Conservation (phyloP, 1,139 yeast genomes). For the Scheffersomyces cryptocercus region DNA sequence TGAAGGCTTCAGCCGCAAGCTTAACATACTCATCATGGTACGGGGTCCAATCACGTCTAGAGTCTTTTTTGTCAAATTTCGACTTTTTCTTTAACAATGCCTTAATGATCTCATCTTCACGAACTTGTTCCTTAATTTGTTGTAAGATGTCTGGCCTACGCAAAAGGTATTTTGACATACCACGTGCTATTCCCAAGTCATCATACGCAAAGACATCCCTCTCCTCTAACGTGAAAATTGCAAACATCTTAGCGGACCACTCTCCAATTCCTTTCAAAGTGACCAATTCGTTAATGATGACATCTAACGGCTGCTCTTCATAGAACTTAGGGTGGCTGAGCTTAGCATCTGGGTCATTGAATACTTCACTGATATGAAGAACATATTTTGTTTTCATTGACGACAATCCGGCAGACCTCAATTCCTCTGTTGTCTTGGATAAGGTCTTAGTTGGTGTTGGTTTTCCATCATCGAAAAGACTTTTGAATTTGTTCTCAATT, state of each 20-base stretch:
- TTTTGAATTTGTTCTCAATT: constrained; percentile 51
- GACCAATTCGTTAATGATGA: constrained; percentile 56
- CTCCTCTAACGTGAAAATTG: constrained; percentile 65
- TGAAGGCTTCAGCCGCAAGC: constrained; percentile 55
- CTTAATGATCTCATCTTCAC: constrained; percentile 29
- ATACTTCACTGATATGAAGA: constrained; percentile 60
- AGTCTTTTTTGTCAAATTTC: constrained; percentile 40
- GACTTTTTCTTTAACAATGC: constrained; percentile 33
- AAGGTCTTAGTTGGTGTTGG: constrained; percentile 58
- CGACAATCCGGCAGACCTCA: constrained; percentile 73
- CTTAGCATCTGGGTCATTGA: constrained; percentile 35
- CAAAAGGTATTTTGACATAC: constrained; percentile 63
- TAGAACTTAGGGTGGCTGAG: constrained; percentile 35
- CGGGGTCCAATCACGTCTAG: constrained; percentile 58
- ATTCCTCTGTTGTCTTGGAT: constrained; percentile 40
- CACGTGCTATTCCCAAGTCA: constrained; percentile 85
- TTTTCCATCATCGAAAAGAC: constrained; percentile 33
- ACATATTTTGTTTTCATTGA: constrained; percentile 66
- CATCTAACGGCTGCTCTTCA: constrained; percentile 34
- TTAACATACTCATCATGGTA: constrained; percentile 60
- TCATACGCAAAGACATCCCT: constrained; percentile 73
- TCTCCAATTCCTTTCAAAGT: constrained; percentile 78
- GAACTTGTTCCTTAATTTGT: constrained; percentile 37
- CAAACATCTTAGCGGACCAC: constrained; percentile 92
- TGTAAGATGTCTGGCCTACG: constrained; percentile 53